Evolutionary conservation across 441 rosid species (phyloP).

Genomic region (Gossypium lobatum): DNA sequence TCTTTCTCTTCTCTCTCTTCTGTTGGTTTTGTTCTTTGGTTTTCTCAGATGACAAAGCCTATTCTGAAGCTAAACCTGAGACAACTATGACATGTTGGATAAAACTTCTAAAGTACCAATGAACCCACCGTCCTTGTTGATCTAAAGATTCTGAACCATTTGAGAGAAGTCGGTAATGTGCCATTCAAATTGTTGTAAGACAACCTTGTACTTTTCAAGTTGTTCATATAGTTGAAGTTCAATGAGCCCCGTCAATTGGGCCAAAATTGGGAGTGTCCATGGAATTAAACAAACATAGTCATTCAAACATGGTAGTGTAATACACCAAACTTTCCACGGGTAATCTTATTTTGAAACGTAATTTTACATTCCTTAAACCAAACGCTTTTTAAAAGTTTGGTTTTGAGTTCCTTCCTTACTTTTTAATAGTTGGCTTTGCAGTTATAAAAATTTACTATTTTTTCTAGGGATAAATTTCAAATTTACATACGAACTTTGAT

Average conservation of each 20-base stretch:
- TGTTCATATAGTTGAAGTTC: conserved; percentile 33
- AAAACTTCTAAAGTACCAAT: conserved; percentile 53
- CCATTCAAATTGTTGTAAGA: conserved; percentile 64
- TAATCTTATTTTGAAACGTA: no score
- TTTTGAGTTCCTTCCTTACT: no score
- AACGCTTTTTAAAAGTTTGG: no score
- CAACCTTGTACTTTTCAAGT: conserved; percentile 42
- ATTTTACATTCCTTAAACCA: no score
- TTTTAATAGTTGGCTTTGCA: no score
- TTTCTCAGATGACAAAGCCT: no score
- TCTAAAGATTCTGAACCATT: conserved; percentile 45
- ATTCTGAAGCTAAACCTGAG: conserved; percentile 60
- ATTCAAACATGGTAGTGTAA: conserved; percentile 20
- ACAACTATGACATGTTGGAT: conserved; percentile 44
- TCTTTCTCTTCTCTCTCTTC: no score
- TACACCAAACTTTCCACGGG: no score
- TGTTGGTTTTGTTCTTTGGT: no score
- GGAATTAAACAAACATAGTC: conserved; percentile 21
- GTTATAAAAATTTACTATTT: no score
- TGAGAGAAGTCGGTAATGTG: conserved; percentile 50
- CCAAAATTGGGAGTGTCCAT: conserved; percentile 63
- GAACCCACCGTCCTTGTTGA: conserved; percentile 45
- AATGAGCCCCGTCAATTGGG: conserved; percentile 31
- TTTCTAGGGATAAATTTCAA: no score
- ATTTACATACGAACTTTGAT: no score